Evolutionary conservation across 345 rosid genomes (phyloP).

Genomic region (Gossypium raimondii): DNA sequence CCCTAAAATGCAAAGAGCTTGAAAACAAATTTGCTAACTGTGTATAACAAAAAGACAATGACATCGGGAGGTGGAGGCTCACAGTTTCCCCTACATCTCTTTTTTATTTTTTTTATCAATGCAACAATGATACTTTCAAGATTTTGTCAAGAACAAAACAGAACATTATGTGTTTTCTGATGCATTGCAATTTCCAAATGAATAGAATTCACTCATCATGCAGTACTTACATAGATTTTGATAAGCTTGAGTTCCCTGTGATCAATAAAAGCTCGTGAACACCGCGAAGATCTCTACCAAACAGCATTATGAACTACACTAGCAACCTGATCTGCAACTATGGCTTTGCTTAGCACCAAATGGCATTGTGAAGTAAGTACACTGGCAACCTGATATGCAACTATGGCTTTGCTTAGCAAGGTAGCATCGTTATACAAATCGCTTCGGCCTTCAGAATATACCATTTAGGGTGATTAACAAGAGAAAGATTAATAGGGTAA

Average conservation of each 20-base stretch:
- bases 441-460: background rate
- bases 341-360: background rate
- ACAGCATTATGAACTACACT: background rate
- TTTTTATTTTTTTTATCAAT: no score
- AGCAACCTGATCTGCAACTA: background rate
- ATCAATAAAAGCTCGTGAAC: background rate
- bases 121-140: background rate
- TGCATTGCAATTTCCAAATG: background rate
- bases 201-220: background rate
- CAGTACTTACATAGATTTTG: background rate
- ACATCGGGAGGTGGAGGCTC: background rate
- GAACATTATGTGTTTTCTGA: background rate
- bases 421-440: background rate
- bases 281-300: background rate
- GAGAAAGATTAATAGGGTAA: background rate
- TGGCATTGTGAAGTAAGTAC: background rate
- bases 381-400: background rate
- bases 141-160: background rate
- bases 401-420: background rate
- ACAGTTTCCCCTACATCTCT: no score
- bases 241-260: background rate
- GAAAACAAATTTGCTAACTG: conserved; percentile 2
- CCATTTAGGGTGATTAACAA: background rate
- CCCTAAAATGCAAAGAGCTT: background rate
- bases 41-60: background rate